These are phyloP conservation scores for Lyophyllum shimeji DNA, from an alignment of 768 basidiomycete species.

Conservation along the genomic window DNA sequence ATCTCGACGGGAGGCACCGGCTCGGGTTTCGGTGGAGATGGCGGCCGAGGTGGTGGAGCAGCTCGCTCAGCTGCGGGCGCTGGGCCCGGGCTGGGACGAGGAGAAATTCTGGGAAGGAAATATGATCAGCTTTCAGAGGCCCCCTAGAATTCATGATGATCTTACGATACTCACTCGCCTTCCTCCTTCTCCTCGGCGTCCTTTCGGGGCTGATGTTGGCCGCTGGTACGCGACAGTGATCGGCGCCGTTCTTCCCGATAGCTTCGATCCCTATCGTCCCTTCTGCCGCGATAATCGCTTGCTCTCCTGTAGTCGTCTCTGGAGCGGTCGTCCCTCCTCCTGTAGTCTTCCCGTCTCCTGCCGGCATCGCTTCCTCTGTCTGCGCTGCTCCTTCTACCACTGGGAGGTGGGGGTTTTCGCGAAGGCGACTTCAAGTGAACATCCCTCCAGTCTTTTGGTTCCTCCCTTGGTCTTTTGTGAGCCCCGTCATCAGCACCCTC, in stretches of 20 bases:
- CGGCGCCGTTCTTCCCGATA: conserved; percentile 25
- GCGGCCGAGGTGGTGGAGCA: conserved; percentile 10
- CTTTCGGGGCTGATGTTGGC: conserved; percentile 6
- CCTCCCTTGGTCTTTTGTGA: conserved; percentile 56
- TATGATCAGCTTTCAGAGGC: conserved; percentile 9
- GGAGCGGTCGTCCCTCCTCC: conserved; percentile 31
- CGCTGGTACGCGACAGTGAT: conserved; percentile 16
- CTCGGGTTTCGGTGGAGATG: conserved; percentile 19
- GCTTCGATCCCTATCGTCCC: conserved; percentile 22
- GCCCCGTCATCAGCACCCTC: conserved; percentile 50
- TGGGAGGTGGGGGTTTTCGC: conserved; percentile 22
- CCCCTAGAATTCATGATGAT: not conserved
- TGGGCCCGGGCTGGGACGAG: conserved; percentile 36
- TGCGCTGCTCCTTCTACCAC: conserved; percentile 32
- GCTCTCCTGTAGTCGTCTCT: conserved; percentile 25
- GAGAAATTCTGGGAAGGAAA: conserved; percentile 58
- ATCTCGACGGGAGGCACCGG: conserved; percentile 44
- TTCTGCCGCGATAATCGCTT: conserved; percentile 17
- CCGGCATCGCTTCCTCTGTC: conserved; percentile 34
- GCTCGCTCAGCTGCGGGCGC: not conserved
- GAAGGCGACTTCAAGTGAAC: conserved; percentile 50
- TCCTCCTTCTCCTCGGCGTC: conserved; percentile 75
- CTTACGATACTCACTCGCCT: conserved; percentile 83
- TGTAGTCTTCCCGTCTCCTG: conserved; percentile 31
- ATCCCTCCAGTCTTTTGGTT: conserved; percentile 69